Conservation (phyloP, 2,329 filamentous ascomycete genomes). For the Curvularia eragrostidis region DNA sequence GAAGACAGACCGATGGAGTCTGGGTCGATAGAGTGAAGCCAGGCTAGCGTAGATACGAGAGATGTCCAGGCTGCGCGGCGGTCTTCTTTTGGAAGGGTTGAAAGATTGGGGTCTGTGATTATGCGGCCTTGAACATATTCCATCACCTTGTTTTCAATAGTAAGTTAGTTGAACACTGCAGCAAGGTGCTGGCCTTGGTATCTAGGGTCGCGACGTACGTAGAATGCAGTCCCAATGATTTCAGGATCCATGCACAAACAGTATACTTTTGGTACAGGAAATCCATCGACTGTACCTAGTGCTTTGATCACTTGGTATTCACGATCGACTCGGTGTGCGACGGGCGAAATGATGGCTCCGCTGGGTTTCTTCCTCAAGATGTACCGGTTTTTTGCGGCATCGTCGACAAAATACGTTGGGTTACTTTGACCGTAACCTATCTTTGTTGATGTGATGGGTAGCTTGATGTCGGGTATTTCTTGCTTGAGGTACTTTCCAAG, state of each 20-base stretch:
- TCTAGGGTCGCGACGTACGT: slow-evolving; percentile 52
- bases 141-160: slow-evolving; percentile 67
- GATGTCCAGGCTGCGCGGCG: slow-evolving; percentile 55
- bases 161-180: background rate
- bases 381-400: slow-evolving; percentile 68
- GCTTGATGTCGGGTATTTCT: slow-evolving; percentile 33
- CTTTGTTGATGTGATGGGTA: slow-evolving; percentile 57
- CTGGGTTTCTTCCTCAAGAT: slow-evolving; percentile 97
- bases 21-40: slow-evolving; percentile 78
- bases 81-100: slow-evolving; percentile 68
- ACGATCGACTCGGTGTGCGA: slow-evolving; percentile 93
- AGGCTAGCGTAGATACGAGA: slow-evolving; percentile 79
- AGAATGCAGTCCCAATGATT: slow-evolving; percentile 88
- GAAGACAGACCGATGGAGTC: slow-evolving; percentile 69
- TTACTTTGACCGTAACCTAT: slow-evolving; percentile 98
- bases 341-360: slow-evolving; percentile 86
- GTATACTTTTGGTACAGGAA: slow-evolving; percentile 83
- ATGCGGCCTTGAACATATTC: slow-evolving; percentile 91
- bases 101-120: slow-evolving; percentile 84
- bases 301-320: slow-evolving; percentile 90
- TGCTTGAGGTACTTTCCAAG: slow-evolving; percentile 39
- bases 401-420: slow-evolving; percentile 89
- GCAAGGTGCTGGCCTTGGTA: background rate
- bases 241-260: slow-evolving; percentile 81
- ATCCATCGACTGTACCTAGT: slow-evolving; percentile 72